Base-by-base conservation (phyloP, 768 basidiomycete genomes). In the Neoboletus magnificus region DNA sequence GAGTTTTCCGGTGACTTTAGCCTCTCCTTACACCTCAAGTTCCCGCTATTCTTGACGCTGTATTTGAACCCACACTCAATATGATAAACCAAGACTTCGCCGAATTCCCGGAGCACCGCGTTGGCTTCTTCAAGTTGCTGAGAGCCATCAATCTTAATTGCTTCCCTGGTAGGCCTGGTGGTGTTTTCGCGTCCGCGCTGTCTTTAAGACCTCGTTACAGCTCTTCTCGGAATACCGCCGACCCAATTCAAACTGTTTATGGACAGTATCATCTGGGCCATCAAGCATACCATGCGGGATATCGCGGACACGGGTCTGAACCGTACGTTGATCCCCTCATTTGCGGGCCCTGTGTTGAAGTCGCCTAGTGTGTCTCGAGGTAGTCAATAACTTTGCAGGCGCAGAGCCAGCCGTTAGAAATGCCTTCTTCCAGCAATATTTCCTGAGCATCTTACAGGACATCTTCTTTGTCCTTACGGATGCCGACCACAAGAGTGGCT, bases 31-130 rank as follows among this genome's bases (percentile, higher is more conserved):
- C 90, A 11, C 90, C 93, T 6, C 94, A 98, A 83, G 89, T 98
- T 18, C 90, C 91, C 3, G 89, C 96, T 10, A 90, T 97, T 56
- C 81, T 99, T 48, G 96, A 98, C 65, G 94, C 96, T 11, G 92
- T 98, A 46, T 98, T 99, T 68, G 95, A 98, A 72, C 91, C 92
- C 42, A 99, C 97, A 5, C 76, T 99, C 55, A 88, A 86, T 64
- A 99, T 98, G 97, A 99, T 99, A 71, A 98, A 98, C 73, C 92
- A 97, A 79, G 96, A 99, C 77, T 96, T 98, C 62, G 78, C 95
- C n/a, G 97, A 98, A 73, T 99, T 82, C 76, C 97, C 97, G 10
- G 97, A 99, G 70, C 96, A 98, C 70, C 91, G 97, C 55, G 86
- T 88, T 39, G 96, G 94, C 52, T 96, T 99, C 83, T 99, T 93